Evolutionary conservation across 257 asterid genomes (phyloP).

Genomic region (Oldenlandia corymbosa): DNA sequence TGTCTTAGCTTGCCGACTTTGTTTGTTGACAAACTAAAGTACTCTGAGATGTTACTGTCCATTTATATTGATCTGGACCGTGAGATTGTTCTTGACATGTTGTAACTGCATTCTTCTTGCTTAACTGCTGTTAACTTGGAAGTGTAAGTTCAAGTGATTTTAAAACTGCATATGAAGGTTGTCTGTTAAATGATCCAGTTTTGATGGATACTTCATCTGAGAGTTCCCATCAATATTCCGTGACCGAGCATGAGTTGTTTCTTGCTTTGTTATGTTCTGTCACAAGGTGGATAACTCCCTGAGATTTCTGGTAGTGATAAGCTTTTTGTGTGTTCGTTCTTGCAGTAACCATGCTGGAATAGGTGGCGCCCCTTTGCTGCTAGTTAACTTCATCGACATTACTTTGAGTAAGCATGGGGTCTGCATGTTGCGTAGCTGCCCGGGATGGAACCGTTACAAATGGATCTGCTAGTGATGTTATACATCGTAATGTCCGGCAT

Average conservation of each 20-base stretch:
- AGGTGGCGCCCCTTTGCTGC: slow-evolving; percentile 17
- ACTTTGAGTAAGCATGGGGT: slow-evolving; percentile 67
- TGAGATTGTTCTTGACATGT: not conserved
- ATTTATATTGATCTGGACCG: not conserved
- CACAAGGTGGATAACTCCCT: not conserved
- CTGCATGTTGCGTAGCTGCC: slow-evolving; percentile 97
- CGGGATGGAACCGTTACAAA: slow-evolving; percentile 56
- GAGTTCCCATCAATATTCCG: not conserved
- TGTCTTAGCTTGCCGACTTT: not conserved
- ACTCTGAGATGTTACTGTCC: not conserved
- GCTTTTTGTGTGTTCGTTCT: not conserved
- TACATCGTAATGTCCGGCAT: slow-evolving; percentile 62
- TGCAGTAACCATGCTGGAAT: slow-evolving; percentile 18
- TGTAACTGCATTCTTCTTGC: not conserved
- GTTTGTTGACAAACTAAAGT: not conserved
- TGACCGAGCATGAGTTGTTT: not conserved
- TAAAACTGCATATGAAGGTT: not conserved
- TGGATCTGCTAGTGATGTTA: slow-evolving; percentile 51
- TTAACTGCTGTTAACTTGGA: not conserved
- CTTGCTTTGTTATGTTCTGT: not conserved
- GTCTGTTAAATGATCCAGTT: not conserved
- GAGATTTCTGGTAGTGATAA: not conserved
- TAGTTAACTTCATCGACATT: slow-evolving; percentile 9
- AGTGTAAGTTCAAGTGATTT: not conserved
- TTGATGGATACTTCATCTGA: not conserved